Percentiles rank a stretch among this genome's conserved stretches.
These are phyloP conservation scores for Pseudogymnoascus sp. DNA, from an alignment of 2,329 filamentous ascomycete species.

Conservation along the genomic window DNA sequence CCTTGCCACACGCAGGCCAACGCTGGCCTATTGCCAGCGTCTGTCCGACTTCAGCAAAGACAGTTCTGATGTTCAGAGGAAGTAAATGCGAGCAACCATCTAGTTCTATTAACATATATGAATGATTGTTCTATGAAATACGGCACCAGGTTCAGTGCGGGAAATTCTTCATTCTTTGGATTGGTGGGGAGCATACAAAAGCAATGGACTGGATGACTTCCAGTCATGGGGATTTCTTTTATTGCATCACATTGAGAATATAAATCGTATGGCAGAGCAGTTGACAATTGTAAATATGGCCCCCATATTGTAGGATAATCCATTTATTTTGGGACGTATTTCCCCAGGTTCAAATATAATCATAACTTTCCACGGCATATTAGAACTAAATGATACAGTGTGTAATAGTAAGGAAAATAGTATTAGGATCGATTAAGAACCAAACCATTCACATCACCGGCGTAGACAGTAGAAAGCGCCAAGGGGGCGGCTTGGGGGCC, in stretches of 20 bases:
- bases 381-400: background rate
- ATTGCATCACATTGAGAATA: background rate
- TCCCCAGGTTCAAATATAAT: background rate
- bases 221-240: background rate
- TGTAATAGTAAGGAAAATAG: background rate
- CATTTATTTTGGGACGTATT: background rate
- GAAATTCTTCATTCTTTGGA: too few species aligned
- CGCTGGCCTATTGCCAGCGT: too few species aligned
- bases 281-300: background rate
- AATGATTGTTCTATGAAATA: too few species aligned
- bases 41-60: too few species aligned
- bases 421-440: background rate
- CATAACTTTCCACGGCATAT: background rate
- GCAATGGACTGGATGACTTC: background rate
- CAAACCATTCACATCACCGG: background rate
- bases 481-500: background rate
- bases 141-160: too few species aligned
- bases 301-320: background rate
- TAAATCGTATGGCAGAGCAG: background rate
- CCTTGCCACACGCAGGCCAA: too few species aligned
- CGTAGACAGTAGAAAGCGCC: background rate
- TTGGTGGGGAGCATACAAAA: background rate
- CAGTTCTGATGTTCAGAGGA: too few species aligned
- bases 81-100: too few species aligned
- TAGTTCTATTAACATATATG: background rate